Conservation (phyloP, 1,284 basidiomycete species). For the Exsudoporus floridanus region DNA sequence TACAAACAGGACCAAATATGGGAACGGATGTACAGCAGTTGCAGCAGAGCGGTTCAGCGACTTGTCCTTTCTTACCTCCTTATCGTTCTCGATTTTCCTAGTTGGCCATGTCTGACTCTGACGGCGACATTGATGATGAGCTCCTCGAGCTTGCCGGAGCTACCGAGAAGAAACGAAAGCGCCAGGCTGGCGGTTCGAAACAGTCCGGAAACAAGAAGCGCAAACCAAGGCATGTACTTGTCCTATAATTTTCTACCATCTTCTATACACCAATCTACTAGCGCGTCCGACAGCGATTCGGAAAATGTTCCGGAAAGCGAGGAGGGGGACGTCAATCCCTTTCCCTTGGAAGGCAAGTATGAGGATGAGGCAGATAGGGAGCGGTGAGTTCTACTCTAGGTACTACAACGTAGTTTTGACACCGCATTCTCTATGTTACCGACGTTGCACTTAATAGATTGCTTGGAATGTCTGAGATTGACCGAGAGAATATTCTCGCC, state of each 20-base stretch:
- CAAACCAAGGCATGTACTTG: conserved; percentile 46
- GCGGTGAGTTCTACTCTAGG: conserved; percentile 50
- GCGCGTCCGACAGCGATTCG: conserved; percentile 46
- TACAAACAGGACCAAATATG: conserved; percentile 25
- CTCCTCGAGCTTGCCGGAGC: conserved; percentile 66
- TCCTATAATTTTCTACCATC: conserved; percentile 2
- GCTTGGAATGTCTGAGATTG: conserved; percentile 78
- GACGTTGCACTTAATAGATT: conserved; percentile 50
- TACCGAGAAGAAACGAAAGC: conserved; percentile 52
- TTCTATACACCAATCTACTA: conserved; percentile 12
- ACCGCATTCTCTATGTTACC: conserved; percentile 7
- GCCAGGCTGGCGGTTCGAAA: conserved; percentile 37
- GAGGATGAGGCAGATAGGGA: conserved; percentile 80
- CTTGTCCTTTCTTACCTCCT: conserved; percentile 1
- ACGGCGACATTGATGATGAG: conserved; percentile 67
- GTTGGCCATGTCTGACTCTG: conserved; percentile 63
- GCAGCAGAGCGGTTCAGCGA: neutral
- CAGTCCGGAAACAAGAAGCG: conserved; percentile 44
- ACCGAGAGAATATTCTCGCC: conserved; percentile 84
- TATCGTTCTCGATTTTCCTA: neutral
- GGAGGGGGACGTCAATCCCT: conserved; percentile 63
- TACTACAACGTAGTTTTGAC: conserved; percentile 27
- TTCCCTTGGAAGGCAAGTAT: conserved; percentile 90
- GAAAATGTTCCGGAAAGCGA: conserved; percentile 60
- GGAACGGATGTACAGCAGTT: neutral